A percentile compares a stretch with the other conserved stretches of the same genome.
phyloP scores from a whole-genome alignment of 2,329 filamentous ascomycete genomes.

The Furcasterigmium sp. region DNA sequence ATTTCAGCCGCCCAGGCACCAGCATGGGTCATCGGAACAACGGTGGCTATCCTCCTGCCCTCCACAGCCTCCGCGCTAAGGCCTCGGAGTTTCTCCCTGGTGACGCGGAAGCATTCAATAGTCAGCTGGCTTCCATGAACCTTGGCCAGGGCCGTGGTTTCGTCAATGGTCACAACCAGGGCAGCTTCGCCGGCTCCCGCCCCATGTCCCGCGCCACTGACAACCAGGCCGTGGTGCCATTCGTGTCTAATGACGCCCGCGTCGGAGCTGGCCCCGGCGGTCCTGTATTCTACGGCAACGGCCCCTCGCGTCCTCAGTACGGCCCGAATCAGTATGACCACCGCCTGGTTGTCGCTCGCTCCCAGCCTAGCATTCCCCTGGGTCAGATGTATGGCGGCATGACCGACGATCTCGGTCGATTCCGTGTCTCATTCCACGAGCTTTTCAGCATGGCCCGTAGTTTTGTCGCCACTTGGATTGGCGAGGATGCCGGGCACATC shows the following conservation, averaged over 20 bases:
- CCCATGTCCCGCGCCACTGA: neutral
- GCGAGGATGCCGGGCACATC: neutral
- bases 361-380: slow-evolving; percentile 3
- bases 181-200: neutral
- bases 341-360: neutral
- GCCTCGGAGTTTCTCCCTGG: slow-evolving; percentile 26
- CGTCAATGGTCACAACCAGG: slow-evolving; percentile 6
- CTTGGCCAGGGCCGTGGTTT: slow-evolving; percentile 4
- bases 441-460: slow-evolving; percentile 11
- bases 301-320: slow-evolving; percentile 1
- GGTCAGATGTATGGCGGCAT: slow-evolving; percentile 3
- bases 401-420: slow-evolving; percentile 1
- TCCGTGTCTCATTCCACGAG: slow-evolving; percentile 7
- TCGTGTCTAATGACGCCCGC: neutral
- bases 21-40: slow-evolving; percentile 7
- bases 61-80: slow-evolving; percentile 20
- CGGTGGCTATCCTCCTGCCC: slow-evolving; percentile 6
- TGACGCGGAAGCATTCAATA: slow-evolving; percentile 4
- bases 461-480: slow-evolving; percentile 5
- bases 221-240: neutral
- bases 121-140: slow-evolving; percentile 1
- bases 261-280: neutral
- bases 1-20: slow-evolving; percentile 2
- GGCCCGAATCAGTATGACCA: slow-evolving; percentile 1
- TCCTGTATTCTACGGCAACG: neutral